Evolutionary conservation across 1,284 basidiomycete genomes (phyloP).

Genomic region (Agaricales sp.): DNA sequence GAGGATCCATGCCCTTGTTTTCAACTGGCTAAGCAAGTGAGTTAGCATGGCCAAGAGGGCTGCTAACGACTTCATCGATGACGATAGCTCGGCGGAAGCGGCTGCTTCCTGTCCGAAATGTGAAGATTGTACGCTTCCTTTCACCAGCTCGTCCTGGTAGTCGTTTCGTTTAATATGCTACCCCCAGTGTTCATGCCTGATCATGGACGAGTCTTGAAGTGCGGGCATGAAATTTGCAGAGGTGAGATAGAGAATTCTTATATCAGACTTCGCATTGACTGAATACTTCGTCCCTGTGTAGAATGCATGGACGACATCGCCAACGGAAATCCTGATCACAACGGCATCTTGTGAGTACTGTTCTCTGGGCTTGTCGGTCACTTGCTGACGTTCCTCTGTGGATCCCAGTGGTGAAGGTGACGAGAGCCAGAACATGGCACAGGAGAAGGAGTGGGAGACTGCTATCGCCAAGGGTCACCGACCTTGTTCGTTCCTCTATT

Average conservation of each 20-base stretch:
- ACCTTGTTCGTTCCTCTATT: conserved; percentile 32
- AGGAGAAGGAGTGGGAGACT: conserved; percentile 44
- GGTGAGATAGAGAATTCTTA: conserved; percentile 31
- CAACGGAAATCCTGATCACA: conserved; percentile 37
- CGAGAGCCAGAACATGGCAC: conserved; percentile 41
- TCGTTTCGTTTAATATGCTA: conserved; percentile 2
- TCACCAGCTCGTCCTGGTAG: conserved; percentile 1
- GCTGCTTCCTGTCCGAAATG: conserved; percentile 42
- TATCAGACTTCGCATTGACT: background rate
- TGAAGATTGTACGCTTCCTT: conserved; percentile 32
- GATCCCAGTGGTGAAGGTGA: conserved; percentile 36
- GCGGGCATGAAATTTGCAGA: conserved; percentile 52
- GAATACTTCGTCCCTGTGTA: conserved; percentile 11
- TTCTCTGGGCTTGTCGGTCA: background rate
- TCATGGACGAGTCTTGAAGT: conserved; percentile 41
- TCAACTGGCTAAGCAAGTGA: too few relatives aligned
- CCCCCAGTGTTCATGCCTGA: conserved; percentile 32
- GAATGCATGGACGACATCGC: conserved; percentile 43
- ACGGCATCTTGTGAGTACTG: conserved; percentile 46
- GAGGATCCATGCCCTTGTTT: too few relatives aligned
- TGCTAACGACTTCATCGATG: conserved; percentile 29
- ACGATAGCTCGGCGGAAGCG: conserved; percentile 24
- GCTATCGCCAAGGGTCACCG: conserved; percentile 45
- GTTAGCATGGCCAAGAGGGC: conserved; percentile 37
- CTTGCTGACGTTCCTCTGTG: background rate